phyloP scores from a whole-genome alignment of 768 basidiomycete genomes.

The Clavaria fumosa region DNA sequence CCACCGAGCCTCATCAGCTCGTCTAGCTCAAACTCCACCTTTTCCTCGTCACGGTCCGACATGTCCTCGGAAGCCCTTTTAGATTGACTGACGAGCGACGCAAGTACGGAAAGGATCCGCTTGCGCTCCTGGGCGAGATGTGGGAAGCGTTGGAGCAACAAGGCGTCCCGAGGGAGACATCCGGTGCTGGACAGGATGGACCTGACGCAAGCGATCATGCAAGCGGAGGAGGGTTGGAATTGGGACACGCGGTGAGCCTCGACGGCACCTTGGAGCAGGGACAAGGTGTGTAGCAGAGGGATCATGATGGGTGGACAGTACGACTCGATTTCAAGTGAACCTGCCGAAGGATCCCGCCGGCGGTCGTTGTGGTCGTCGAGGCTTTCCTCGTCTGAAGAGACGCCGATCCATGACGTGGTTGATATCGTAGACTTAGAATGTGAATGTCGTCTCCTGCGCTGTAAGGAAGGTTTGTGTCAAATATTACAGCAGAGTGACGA shows the following conservation, averaged over 20 bases:
- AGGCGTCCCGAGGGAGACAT: constrained; percentile 72
- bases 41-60: constrained; percentile 29
- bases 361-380: constrained; percentile 16
- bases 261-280: constrained; percentile 76
- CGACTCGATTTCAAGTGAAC: constrained; percentile 35
- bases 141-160: constrained; percentile 49
- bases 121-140: constrained; percentile 65
- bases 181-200: constrained; percentile 71
- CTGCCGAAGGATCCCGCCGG: constrained; percentile 30
- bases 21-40: constrained; percentile 42
- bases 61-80: constrained; percentile 44
- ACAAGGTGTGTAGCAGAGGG: constrained; percentile 72
- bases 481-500: constrained; percentile 4
- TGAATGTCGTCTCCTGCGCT: constrained; percentile 21
- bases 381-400: constrained; percentile 22
- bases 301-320: constrained; percentile 70
- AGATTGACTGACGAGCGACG: constrained; percentile 68
- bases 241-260: constrained; percentile 62
- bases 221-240: constrained; percentile 88
- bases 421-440: constrained; percentile 40
- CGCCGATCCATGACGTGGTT: constrained; percentile 37
- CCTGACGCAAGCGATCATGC: constrained; percentile 87
- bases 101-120: constrained; percentile 65
- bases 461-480: constrained; percentile 5
- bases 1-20: constrained; percentile 70